A percentile compares a stretch with the other conserved stretches of the same genome.
These are phyloP conservation scores for Zychaea mexicana DNA, from an alignment of 371 early-diverging fungal genomes.

Conservation along the genomic window DNA sequence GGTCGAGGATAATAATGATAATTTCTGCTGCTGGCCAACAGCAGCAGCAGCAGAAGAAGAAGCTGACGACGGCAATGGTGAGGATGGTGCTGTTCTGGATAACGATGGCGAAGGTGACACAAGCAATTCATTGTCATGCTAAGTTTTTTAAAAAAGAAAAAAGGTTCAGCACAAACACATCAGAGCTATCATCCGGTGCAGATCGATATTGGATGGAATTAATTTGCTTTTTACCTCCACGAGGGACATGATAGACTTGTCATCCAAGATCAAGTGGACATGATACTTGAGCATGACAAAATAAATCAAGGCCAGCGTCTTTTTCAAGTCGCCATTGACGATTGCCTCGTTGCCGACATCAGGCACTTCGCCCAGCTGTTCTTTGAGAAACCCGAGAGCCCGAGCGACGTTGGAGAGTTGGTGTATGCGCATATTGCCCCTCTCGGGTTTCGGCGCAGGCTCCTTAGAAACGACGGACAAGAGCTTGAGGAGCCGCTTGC, in stretches of 20 bases:
- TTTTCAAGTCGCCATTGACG: constrained; percentile 82
- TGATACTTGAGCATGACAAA: constrained; percentile 76
- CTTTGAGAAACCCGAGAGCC: constrained; percentile 67
- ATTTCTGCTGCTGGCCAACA: neutral
- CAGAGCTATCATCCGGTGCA: neutral
- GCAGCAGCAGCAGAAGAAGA: neutral
- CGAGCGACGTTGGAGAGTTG: constrained; percentile 80
- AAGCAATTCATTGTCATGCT: constrained; percentile 9
- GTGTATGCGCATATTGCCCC: constrained; percentile 71
- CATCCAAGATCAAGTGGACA: constrained; percentile 46
- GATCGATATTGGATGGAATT: neutral
- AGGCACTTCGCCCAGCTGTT: constrained; percentile 64
- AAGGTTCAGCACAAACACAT: neutral
- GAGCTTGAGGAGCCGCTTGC: constrained; percentile 59
- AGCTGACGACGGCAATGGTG: neutral
- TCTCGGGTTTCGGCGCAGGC: constrained; percentile 55
- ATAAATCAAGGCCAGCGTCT: constrained; percentile 81
- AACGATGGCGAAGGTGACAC: constrained; percentile 8
- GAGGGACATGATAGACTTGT: constrained; percentile 1
- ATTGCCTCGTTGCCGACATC: constrained; percentile 83
- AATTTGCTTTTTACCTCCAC: neutral
- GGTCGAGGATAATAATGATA: constrained; percentile 21
- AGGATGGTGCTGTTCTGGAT: constrained; percentile 3
- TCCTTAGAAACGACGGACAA: constrained; percentile 55
- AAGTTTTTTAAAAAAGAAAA: neutral